Evolutionary conservation across 768 basidiomycete species (phyloP), one percentile per base, ranked within the genome.

Genomic region (Tricholoma terreum): DNA sequence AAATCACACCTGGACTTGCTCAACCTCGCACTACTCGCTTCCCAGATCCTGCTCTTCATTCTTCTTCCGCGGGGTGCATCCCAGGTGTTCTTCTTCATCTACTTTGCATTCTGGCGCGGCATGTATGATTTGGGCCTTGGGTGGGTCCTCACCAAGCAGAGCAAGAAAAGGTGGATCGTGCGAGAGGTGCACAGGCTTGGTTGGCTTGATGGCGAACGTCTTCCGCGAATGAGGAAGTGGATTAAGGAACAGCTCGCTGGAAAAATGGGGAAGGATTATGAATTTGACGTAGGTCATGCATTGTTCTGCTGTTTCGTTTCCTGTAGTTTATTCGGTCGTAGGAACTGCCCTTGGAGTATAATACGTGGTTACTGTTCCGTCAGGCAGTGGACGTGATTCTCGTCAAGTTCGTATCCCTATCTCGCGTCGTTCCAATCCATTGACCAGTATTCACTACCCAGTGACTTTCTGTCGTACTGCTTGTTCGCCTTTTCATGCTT

Each of bases 331-430:
- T 6, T 38, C 46, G 50, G 52, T 45, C 55, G n/a, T 52, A 94
- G 92, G 85, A 90, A 51, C 81, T 96, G 14, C 95, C 95, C 0
- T 69, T 93, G 36, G 95, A 98, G 71, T 98, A 96, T 73, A 98
- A 98, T 65, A 84, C 92, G 0, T 99, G 96, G 97, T 79, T 99
- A 30, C 80, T 98, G 57, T 99, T 98, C 72, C 86, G 96, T 50
- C 94, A 97, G 71, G 76, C 85, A n/a, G 96, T 98, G 19, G 96
- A 98, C 71, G 84, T 97, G 24, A 98, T 98, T 66, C 80, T 99
- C 40, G 82, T 98, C 67, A 98, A 98, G 94, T 97, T 61, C 53
- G 86, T 81, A 15, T 52, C 53, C 6, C 6, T 50, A 17, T 9
- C 24, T 7, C 30, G 21, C 14, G 50, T 21, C 6, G 46, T 45